Evolutionary conservation across 1,284 basidiomycete species (phyloP).

Genomic region (Austroboletus olivaceoglutinosus): DNA sequence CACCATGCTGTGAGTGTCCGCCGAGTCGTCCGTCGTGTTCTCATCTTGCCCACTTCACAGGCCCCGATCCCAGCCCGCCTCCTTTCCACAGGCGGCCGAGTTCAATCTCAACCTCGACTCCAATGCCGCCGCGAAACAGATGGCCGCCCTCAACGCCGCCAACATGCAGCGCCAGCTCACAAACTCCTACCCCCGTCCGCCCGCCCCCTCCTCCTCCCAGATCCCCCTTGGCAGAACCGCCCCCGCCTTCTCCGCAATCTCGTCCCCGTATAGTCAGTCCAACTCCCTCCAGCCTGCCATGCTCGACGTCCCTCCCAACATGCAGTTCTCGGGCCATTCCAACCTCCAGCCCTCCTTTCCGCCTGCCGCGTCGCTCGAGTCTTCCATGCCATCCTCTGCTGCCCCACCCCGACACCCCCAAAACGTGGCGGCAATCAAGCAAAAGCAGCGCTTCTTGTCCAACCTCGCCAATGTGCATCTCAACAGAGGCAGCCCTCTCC

Average conservation of each 20-base stretch:
- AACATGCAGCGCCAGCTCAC: constrained; percentile 54
- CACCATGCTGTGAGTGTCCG: constrained; percentile 38
- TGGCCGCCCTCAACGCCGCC: constrained; percentile 67
- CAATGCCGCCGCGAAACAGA: constrained; percentile 66
- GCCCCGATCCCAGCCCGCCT: constrained; percentile 29
- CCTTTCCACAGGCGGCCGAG: no score
- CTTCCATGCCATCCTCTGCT: constrained; percentile 40
- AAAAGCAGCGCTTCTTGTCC: constrained; percentile 58
- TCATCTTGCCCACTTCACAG: constrained; percentile 13
- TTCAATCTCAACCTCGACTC: constrained; percentile 44
- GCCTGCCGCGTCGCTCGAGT: constrained; percentile 42
- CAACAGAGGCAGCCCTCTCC: constrained; percentile 56
- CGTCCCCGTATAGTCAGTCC: constrained; percentile 44
- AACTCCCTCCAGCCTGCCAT: constrained; percentile 39
- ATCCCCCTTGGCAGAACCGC: constrained; percentile 51
- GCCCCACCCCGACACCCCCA: constrained; percentile 29
- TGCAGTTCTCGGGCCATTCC: constrained; percentile 32
- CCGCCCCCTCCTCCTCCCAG: constrained; percentile 28
- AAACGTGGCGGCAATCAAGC: constrained; percentile 36
- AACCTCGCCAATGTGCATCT: constrained; percentile 58
- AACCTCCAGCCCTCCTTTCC: constrained; percentile 28
- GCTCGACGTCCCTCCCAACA: constrained; percentile 20
- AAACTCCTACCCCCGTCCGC: constrained; percentile 49
- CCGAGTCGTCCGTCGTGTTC: neutral
- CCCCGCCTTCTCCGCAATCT: constrained; percentile 64